Base-by-base conservation (phyloP, 768 basidiomycete species). In the Bullera alba region DNA sequence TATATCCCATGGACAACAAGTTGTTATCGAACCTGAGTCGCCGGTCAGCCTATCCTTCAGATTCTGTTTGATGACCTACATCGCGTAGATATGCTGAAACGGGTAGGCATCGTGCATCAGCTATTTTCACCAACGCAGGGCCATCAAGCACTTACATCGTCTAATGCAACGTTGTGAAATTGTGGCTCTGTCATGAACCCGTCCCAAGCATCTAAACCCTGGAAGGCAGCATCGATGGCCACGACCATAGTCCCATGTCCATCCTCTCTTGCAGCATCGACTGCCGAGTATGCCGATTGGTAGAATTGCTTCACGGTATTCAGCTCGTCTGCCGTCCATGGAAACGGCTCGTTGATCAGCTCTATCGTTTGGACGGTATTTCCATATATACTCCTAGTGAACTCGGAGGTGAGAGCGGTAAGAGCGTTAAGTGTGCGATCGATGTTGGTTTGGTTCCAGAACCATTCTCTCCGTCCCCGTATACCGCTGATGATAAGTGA, bases 101-200 rank as follows among this genome's bases (percentile, higher is more conserved):
- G 53, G 51, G 46, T 1, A n/a, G 14, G 38, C n/a, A n/a, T n/a
- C n/a, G n/a, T n/a, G n/a, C n/a, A n/a, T n/a, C n/a, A n/a, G n/a
- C n/a, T n/a, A n/a, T n/a, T n/a, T n/a, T n/a, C n/a, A n/a, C n/a
- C n/a, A n/a, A n/a, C n/a, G n/a, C n/a, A n/a, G n/a, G n/a, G n/a
- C n/a, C n/a, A n/a, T n/a, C n/a, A n/a, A n/a, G n/a, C n/a, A 66
- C 70, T 61, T 39, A 69, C 70, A 25, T 61, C 61, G 54, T 72
- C 70, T 41, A 69, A 41, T 2, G 64, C 57, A 17, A 72, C 70
- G 49, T 62, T 52, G 23, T 56, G 37, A 39, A 50, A 69, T 8
- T 50, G 35, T 4, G 55, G 51, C 15, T 47, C 49, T 3, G 42
- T 50, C 70, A 71, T 71, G 35, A 67, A 71, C 22, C 56, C 50